Evolutionary conservation across 208 protist species (phyloP), one percentile per base, ranked within the genome.

Genomic region (Wallacemonas sp.): DNA sequence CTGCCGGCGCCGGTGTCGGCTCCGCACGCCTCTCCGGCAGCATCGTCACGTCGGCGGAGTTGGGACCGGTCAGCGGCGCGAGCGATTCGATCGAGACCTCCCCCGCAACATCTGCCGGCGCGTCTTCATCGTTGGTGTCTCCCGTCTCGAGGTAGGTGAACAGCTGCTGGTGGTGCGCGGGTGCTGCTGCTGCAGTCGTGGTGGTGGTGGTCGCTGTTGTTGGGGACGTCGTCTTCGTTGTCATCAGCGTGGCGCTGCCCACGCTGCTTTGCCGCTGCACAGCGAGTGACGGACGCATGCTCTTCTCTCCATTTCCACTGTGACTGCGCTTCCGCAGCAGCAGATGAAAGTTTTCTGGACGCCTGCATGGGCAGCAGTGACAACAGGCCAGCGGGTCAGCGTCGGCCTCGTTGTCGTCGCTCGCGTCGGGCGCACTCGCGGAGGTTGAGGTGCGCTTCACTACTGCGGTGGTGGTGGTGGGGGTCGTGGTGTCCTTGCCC

Each of bases 281-380:
- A n/a, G n/a, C n/a, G n/a, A n/a, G n/a, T n/a, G n/a, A n/a, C n/a
- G n/a, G n/a, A n/a, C n/a, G n/a, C n/a, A n/a, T n/a, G n/a, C n/a
- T n/a, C n/a, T n/a, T n/a, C n/a, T n/a, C n/a, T n/a, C n/a, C n/a
- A n/a, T n/a, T n/a, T n/a, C n/a, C 48, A 30, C 32, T 61, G 34
- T 24, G 24, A 21, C 57, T 49, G 38, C 41, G 57, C 9, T 33
- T 9, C 5, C 41, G 39, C 38, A 46, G 70, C 14, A 83, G 58
- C 19, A 69, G 47, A 33, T 76, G 72, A 26, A 81, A 78, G 60
- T 78, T 85, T 33, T 74, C 67, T 17, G 70, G 78, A 9, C 60
- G 67, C 8, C 48, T 67, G 61, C 80, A 85, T 2, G 75, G 80
- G 65, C 80, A 85, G 72, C 80, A 85, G 61, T 72, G 65, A 56